Percentiles rank a stretch among this genome's conserved stretches.
These are phyloP conservation scores for Kodamaea restingae DNA, from an alignment of 805 yeast genomes.

Conservation along the genomic window DNA sequence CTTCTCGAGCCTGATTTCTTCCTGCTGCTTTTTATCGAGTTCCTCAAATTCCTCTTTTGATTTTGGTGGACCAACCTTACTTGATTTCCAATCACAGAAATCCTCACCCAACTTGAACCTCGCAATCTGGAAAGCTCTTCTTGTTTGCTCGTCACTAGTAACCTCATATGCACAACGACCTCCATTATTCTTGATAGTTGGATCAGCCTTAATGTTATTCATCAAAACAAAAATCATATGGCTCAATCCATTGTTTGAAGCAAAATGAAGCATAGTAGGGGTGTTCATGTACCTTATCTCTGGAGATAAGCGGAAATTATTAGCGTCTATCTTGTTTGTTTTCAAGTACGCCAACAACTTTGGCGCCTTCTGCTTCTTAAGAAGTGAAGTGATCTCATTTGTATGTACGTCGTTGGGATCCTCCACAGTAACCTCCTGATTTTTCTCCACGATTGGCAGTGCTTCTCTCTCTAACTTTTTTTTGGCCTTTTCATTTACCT, in stretches of 20 bases:
- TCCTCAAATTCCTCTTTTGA: constrained; percentile 54
- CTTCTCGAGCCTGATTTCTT: constrained; percentile 36
- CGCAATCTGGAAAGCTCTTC: constrained; percentile 61
- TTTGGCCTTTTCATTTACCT: constrained; percentile 28
- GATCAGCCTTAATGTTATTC: constrained; percentile 65
- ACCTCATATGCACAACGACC: constrained; percentile 72
- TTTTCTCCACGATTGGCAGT: constrained; percentile 5
- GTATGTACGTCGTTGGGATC: constrained; percentile 47
- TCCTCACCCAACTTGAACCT: constrained; percentile 67
- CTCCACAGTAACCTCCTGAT: constrained; percentile 24
- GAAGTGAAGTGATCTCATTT: constrained; percentile 49
- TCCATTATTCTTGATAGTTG: constrained; percentile 47
- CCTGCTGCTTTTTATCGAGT: constrained; percentile 32
- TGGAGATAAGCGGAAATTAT: constrained; percentile 54
- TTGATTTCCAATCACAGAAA: constrained; percentile 62
- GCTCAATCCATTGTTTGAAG: constrained; percentile 60
- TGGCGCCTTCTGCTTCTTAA: constrained; percentile 77
- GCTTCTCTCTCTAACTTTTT: constrained; percentile 12
- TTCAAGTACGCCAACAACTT: constrained; percentile 59
- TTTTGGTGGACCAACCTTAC: constrained; percentile 60
- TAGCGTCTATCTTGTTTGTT: constrained; percentile 50
- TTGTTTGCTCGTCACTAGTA: constrained; percentile 43
- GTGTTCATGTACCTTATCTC: constrained; percentile 43
- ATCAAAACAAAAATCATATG: constrained; percentile 66
- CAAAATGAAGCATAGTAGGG: constrained; percentile 79